Base-by-base conservation (phyloP, 257 asterid species). In the Paraleonurus japonicus region DNA sequence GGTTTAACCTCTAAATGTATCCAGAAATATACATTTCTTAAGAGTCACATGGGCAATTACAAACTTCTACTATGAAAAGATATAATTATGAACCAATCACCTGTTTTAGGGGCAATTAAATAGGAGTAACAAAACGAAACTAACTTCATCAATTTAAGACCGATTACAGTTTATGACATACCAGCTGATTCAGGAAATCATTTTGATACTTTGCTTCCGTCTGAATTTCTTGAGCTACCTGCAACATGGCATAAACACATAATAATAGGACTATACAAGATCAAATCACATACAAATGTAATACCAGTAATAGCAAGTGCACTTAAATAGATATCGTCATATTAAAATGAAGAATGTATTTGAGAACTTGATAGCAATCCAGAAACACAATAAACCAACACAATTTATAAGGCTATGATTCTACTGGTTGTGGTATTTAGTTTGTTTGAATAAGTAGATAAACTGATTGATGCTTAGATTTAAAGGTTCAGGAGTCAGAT, bases 211-310 rank as follows among this genome's bases (percentile, higher is more conserved):
- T 89, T 3, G 99, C 93, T 83, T 94, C 99, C 7, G 89, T 76
- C 45, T 81, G 82, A 35, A 94, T 94, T 33, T 94, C 99, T 83
- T 88, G 92, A 62, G 97, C 97, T 75, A 94, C 97, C 98, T 94
- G 92, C 78, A 84, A 75, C 59, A 62, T 39, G 48, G 41, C 27
- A 55, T 33, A 73, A 57, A 27, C 33, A 61, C 45, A 7, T 50
- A 20, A 43, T 35, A 59, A 67, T 39, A 22, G 69, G 66, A 32
- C 71, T 28, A 58, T 27, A 23, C 43, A 65, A 61, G 47, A 50
- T 53, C 17, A 71, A 53, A 50, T 28, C 43, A 74, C 59, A 41
- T 16, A 22, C 13, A 37, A 43, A 58, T 50, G 65, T 19, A n/a
- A 20, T 24, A 45, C 65, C 62, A 59, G 75, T 26, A 70, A 77